A percentile compares a stretch with the other conserved stretches of the same genome.
Conservation (phyloP, 108 stramenopile species). For the Mayamaea pseudoterrestris region DNA sequence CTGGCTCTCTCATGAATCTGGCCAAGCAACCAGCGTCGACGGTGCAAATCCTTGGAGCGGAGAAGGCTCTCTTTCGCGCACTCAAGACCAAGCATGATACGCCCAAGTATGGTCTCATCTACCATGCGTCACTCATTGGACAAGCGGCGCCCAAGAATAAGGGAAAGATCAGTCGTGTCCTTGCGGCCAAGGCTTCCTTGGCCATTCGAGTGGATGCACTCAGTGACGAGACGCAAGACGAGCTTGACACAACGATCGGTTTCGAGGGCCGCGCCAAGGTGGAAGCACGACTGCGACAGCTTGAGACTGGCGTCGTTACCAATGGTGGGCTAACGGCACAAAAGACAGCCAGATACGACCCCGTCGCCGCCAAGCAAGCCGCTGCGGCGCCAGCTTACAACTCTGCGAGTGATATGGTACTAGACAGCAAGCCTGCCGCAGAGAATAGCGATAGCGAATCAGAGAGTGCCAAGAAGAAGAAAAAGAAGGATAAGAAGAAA, state of each 20-base stretch:
- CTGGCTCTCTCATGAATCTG: slow-evolving; percentile 96
- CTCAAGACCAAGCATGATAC: slow-evolving; percentile 99
- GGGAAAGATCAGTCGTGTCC: slow-evolving; percentile 97
- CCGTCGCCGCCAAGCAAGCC: slow-evolving; percentile 59
- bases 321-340: slow-evolving; percentile 46
- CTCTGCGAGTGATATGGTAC: slow-evolving; percentile 79
- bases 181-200: slow-evolving; percentile 96
- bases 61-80: slow-evolving; percentile 99
- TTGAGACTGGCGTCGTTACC: slow-evolving; percentile 86
- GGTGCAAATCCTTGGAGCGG: slow-evolving; percentile 99
- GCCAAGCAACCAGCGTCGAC: slow-evolving; percentile 99
- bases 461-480: slow-evolving; percentile 67
- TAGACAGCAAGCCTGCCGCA: slow-evolving; percentile 20
- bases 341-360: slow-evolving; percentile 69
- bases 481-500: slow-evolving; percentile 66
- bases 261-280: slow-evolving; percentile 95
- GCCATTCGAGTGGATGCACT: slow-evolving; percentile 99
- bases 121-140: slow-evolving; percentile 95
- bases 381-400: slow-evolving; percentile 75
- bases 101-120: slow-evolving; percentile 99
- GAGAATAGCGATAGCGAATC: slow-evolving; percentile 41
- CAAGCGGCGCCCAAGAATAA: slow-evolving; percentile 99
- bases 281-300: slow-evolving; percentile 90
- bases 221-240: slow-evolving; percentile 78
- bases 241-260: slow-evolving; percentile 89